Conservation (phyloP, 805 yeast species). For the Wickerhamomyces silvicola region DNA sequence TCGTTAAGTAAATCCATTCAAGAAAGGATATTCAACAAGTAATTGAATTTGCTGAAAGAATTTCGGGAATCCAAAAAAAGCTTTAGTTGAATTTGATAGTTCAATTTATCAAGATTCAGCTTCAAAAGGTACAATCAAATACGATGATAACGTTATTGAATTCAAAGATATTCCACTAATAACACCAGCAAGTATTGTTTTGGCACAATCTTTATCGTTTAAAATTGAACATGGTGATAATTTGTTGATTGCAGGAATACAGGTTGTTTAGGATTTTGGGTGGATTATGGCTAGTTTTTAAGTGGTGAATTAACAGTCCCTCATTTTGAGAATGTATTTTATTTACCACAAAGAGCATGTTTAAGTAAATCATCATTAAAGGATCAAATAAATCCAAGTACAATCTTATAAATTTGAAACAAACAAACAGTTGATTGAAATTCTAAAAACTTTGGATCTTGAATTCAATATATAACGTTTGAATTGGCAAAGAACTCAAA, state of each 20-base stretch:
- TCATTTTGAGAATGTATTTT: slow-evolving; percentile 61
- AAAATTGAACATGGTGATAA: slow-evolving; percentile 77
- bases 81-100: slow-evolving; percentile 44
- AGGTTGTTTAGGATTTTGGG: slow-evolving; percentile 88
- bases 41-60: slow-evolving; percentile 73
- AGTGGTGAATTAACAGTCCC: slow-evolving; percentile 57
- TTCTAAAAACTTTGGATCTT: slow-evolving; percentile 51
- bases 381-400: slow-evolving; percentile 85
- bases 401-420: slow-evolving; percentile 44
- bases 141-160: slow-evolving; percentile 55
- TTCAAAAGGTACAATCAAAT: slow-evolving; percentile 26
- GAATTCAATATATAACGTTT: slow-evolving; percentile 43
- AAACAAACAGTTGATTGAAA: slow-evolving; percentile 43
- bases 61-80: slow-evolving; percentile 62
- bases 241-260: slow-evolving; percentile 87
- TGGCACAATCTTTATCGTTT: slow-evolving; percentile 62
- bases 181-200: slow-evolving; percentile 76
- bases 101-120: slow-evolving; percentile 15
- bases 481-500: slow-evolving; percentile 24
- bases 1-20: slow-evolving; percentile 80
- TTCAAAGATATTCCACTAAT: slow-evolving; percentile 74
- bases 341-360: slow-evolving; percentile 90
- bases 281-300: slow-evolving; percentile 85
- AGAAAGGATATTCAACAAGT: slow-evolving; percentile 80
- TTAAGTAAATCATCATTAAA: slow-evolving; percentile 58